Evolutionary conservation across 257 asterid genomes (phyloP).

Genomic region (Scutellaria minor): DNA sequence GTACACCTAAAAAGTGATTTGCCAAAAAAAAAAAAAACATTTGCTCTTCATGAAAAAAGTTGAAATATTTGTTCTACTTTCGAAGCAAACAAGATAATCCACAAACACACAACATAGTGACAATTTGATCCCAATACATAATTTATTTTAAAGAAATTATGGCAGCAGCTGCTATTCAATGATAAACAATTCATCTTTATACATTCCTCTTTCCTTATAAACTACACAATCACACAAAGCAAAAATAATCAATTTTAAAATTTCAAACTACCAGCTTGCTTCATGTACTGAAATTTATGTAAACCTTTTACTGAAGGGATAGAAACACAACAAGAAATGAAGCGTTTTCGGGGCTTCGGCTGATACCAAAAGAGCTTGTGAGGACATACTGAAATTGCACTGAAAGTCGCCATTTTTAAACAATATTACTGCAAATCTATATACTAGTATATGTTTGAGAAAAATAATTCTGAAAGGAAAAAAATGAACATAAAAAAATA

Average conservation of each 20-base stretch:
- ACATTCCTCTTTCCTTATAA: conserved; percentile 13
- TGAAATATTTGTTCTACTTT: not conserved
- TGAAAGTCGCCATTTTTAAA: conserved; percentile 58
- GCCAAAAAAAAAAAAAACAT: not conserved
- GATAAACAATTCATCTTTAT: conserved; percentile 7
- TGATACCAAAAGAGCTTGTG: conserved; percentile 51
- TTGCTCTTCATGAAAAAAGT: not conserved
- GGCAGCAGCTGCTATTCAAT: conserved; percentile 10
- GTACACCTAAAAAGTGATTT: conserved; percentile 12
- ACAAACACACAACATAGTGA: conserved; percentile 16
- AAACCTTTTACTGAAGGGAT: conserved; percentile 56
- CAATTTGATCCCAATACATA: conserved; percentile 14
- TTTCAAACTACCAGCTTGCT: not conserved
- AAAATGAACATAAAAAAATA: not conserved
- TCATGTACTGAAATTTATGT: not conserved
- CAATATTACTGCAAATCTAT: conserved; percentile 18
- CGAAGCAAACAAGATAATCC: not conserved
- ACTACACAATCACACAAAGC: not conserved
- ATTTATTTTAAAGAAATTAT: not conserved
- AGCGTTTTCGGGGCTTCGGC: conserved; percentile 45
- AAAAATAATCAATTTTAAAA: not conserved
- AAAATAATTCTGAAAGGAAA: not conserved
- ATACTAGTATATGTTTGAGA: not conserved
- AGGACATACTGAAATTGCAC: conserved; percentile 54
- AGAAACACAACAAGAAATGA: conserved; percentile 57